phyloP scores from a whole-genome alignment of 768 basidiomycete species.

The Leucogyrophana mollusca region DNA sequence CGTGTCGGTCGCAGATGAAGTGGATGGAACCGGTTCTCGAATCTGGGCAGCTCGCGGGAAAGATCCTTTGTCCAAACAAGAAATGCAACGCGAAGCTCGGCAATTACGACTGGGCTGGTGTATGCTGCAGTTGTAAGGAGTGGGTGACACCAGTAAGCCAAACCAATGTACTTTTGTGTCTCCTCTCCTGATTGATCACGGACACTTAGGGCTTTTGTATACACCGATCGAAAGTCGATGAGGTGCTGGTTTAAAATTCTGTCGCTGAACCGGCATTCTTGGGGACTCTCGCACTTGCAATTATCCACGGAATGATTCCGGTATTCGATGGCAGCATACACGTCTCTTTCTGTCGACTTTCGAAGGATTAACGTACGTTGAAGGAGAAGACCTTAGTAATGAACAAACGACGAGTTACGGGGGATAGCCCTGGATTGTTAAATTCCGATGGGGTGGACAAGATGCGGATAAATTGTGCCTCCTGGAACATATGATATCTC shows the following conservation, averaged over 20 bases:
- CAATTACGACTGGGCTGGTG: conserved; percentile 96
- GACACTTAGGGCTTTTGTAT: conserved; percentile 60
- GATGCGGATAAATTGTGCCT: too few relatives aligned
- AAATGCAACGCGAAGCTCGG: conserved; percentile 92
- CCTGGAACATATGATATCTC: too few relatives aligned
- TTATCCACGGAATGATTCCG: too few relatives aligned
- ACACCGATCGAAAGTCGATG: conserved; percentile 67
- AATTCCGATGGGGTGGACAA: too few relatives aligned
- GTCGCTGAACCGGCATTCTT: too few relatives aligned
- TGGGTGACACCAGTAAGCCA: conserved; percentile 87
- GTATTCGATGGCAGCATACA: too few relatives aligned
- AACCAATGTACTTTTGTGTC: background rate
- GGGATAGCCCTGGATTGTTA: too few relatives aligned
- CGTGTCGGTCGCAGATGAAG: conserved; percentile 57
- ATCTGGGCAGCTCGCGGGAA: conserved; percentile 78
- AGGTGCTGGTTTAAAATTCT: conserved; percentile 37
- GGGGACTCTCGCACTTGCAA: too few relatives aligned
- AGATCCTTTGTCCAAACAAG: conserved; percentile 89
- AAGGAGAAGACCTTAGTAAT: too few relatives aligned
- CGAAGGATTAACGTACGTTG: too few relatives aligned
- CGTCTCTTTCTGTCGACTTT: too few relatives aligned
- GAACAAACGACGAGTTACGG: too few relatives aligned
- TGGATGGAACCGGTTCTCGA: conserved; percentile 92
- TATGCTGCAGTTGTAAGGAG: conserved; percentile 84
- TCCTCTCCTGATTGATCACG: background rate